Evolutionary conservation across 345 rosid genomes (phyloP).

Genomic region (Kandelia obovata): DNA sequence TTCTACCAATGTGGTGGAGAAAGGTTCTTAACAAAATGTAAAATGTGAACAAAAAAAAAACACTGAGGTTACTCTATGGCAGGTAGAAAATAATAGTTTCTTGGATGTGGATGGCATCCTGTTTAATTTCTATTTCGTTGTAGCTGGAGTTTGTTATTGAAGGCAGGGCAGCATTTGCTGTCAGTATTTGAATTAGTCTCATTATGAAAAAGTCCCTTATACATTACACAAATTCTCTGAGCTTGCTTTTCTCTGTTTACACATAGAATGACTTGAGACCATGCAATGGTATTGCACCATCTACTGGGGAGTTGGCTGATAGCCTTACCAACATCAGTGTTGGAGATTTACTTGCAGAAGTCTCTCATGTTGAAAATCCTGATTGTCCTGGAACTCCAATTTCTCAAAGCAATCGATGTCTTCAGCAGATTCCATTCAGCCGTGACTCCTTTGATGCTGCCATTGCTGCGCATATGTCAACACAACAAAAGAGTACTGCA

Average conservation of each 20-base stretch:
- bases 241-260: constrained; percentile 14
- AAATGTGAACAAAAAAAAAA: too few species aligned
- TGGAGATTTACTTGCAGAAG: constrained; percentile 85
- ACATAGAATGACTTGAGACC: constrained; percentile 42
- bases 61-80: too few species aligned
- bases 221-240: background rate
- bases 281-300: constrained; percentile 18
- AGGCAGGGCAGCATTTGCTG: too few species aligned
- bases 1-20: too few species aligned
- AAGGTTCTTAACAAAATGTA: too few species aligned
- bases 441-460: constrained; percentile 99
- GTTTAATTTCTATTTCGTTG: too few species aligned
- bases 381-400: constrained; percentile 37
- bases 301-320: constrained; percentile 95
- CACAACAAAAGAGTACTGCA: constrained; percentile 42
- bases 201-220: background rate
- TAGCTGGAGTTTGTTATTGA: too few species aligned
- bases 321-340: constrained; percentile 85
- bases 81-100: too few species aligned
- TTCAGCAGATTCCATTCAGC: constrained; percentile 52
- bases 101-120: too few species aligned
- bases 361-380: constrained; percentile 42
- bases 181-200: too few species aligned
- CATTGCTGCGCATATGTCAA: constrained; percentile 89
- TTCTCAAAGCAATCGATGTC: constrained; percentile 44